Evolutionary conservation across 176 grass and related monocot genomes (phyloP).

Genomic region (Lolium rigidum): DNA sequence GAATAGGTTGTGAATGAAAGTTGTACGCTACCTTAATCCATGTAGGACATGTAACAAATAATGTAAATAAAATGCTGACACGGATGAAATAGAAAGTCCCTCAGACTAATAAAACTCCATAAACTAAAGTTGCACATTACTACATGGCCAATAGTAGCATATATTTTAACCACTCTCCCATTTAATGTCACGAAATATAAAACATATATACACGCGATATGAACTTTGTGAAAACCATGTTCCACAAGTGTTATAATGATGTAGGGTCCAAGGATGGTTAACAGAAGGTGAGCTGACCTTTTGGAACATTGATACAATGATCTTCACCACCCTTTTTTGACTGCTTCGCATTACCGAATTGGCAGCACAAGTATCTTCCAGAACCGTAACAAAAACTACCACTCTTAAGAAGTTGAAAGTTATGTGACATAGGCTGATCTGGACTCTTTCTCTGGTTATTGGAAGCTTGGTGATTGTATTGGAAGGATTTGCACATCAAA

Average conservation of each 20-base stretch:
- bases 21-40: slow-evolving; percentile 1
- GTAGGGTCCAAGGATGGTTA: slow-evolving; percentile 5
- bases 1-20: slow-evolving; percentile 16
- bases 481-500: slow-evolving; percentile 66
- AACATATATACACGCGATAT: neutral
- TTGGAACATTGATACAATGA: slow-evolving; percentile 71
- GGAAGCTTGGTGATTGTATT: slow-evolving; percentile 50
- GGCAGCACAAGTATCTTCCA: slow-evolving; percentile 91
- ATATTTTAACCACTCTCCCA: neutral
- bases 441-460: slow-evolving; percentile 63
- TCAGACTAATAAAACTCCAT: neutral
- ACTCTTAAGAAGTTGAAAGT: slow-evolving; percentile 90
- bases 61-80: slow-evolving; percentile 30
- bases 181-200: neutral
- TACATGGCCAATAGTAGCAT: neutral
- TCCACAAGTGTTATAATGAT: slow-evolving; percentile 1
- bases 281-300: slow-evolving; percentile 65
- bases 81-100: neutral
- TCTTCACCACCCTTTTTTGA: slow-evolving; percentile 55
- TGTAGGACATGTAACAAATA: neutral
- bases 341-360: slow-evolving; percentile 71
- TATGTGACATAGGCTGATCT: slow-evolving; percentile 60
- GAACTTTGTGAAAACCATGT: slow-evolving; percentile 15
- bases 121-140: neutral
- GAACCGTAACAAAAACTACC: slow-evolving; percentile 90